Evolutionary conservation across 257 asterid genomes (phyloP).

Genomic region (Solanum pennellii): DNA sequence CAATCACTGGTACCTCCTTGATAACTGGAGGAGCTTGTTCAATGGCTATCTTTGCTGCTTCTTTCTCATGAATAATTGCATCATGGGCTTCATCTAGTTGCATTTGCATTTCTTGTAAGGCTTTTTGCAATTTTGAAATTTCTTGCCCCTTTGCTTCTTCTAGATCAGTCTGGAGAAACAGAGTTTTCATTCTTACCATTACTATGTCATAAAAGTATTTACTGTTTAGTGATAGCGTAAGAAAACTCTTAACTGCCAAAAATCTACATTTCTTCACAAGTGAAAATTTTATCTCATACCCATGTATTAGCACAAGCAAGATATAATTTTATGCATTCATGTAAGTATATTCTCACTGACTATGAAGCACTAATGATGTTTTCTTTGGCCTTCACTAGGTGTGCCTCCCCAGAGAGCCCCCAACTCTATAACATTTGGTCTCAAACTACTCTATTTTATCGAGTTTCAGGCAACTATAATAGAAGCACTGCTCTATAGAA

Average conservation of each 20-base stretch:
- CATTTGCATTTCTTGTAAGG: constrained; percentile 52
- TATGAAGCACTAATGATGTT: not conserved
- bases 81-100: constrained; percentile 68
- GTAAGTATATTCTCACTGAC: not conserved
- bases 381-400: not conserved
- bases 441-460: not conserved
- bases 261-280: constrained; percentile 1
- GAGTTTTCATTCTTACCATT: not conserved
- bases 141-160: constrained; percentile 94
- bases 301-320: not conserved
- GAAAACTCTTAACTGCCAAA: not conserved
- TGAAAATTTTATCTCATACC: not conserved
- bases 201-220: not conserved
- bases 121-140: constrained; percentile 48
- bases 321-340: not conserved
- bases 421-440: not conserved
- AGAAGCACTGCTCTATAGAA: not conserved
- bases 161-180: constrained; percentile 47
- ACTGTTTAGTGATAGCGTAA: not conserved
- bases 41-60: constrained; percentile 76
- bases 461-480: not conserved
- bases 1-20: constrained; percentile 77
- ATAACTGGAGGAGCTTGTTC: constrained; percentile 92
- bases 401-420: not conserved
- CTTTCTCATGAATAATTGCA: constrained; percentile 60